Percentiles rank a stretch among this genome's conserved stretches.
phyloP scores from a whole-genome alignment of 805 yeast genomes.

The Kodamaea hsintzibuensis region DNA sequence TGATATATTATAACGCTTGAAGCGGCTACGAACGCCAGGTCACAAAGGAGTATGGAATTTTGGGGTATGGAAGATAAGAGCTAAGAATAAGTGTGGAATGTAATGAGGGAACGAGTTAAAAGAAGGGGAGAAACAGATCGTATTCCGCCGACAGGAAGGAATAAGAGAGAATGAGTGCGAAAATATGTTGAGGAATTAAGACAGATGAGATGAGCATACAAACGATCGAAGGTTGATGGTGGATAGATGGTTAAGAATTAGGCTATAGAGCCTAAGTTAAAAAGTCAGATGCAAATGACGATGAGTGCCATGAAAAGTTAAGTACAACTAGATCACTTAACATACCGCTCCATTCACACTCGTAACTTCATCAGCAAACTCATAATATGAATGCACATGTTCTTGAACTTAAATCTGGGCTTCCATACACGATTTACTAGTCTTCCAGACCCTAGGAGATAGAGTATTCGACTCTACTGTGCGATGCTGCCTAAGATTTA shows the following conservation, averaged over 20 bases:
- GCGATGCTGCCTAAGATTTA: slow-evolving; percentile 3
- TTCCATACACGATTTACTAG: not conserved
- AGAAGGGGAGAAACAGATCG: not conserved
- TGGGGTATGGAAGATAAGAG: not conserved
- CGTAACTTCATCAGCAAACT: not conserved
- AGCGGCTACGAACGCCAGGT: not conserved
- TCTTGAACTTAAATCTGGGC: not conserved
- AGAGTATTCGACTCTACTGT: not conserved
- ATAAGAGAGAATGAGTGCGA: not conserved
- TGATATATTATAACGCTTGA: slow-evolving; percentile 1
- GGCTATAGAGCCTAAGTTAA: not conserved
- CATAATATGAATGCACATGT: not conserved
- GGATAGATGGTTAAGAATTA: too few species aligned
- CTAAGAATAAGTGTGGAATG: not conserved
- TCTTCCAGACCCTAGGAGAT: not conserved
- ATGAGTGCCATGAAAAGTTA: not conserved
- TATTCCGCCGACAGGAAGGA: not conserved
- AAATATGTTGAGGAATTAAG: not conserved
- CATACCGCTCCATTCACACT: slow-evolving; percentile 1
- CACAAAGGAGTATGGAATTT: not conserved
- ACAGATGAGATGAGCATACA: not conserved
- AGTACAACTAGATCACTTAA: not conserved
- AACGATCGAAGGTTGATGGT: not conserved
- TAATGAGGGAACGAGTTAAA: not conserved
- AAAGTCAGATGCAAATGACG: not conserved